Evolutionary conservation across 768 basidiomycete genomes (phyloP).

Genomic region (Sporobolomyces phaffii): DNA sequence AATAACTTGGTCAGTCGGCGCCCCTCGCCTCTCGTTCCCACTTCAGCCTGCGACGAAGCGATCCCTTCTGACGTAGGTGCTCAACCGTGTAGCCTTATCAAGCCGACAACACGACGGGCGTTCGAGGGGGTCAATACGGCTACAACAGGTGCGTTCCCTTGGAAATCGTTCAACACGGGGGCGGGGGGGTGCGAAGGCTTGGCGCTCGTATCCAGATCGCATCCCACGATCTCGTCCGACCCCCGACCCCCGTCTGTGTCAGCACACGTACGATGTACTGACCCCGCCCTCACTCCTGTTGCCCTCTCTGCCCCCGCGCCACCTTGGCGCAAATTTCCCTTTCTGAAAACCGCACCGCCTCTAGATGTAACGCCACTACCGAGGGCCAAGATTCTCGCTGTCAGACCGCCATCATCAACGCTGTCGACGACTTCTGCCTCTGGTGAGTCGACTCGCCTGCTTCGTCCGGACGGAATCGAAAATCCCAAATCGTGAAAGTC

Average conservation of each 20-base stretch:
- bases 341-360: background rate
- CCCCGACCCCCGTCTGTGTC: background rate
- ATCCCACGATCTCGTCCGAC: too few relatives aligned
- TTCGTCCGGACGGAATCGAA: too few relatives aligned
- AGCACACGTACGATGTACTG: conserved; percentile 43
- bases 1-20: conserved; percentile 21
- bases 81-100: conserved; percentile 59
- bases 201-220: background rate
- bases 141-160: conserved; percentile 51
- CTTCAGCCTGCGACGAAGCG: background rate
- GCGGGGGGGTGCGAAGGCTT: background rate
- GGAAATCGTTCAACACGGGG: background rate
- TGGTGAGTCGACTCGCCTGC: background rate
- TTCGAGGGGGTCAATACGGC: conserved; percentile 59
- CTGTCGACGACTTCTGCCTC: conserved; percentile 41
- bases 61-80: too few relatives aligned
- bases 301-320: background rate
- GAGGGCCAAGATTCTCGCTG: conserved; percentile 32
- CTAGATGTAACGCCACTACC: conserved; percentile 38
- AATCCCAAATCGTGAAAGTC: too few relatives aligned
- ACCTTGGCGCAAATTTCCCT: background rate
- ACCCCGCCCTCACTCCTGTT: conserved; percentile 55
- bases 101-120: conserved; percentile 50
- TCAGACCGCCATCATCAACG: conserved; percentile 45
- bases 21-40: background rate